Evolutionary conservation across 176 grass and related monocot genomes (phyloP).

Genomic region (Typha latifolia): DNA sequence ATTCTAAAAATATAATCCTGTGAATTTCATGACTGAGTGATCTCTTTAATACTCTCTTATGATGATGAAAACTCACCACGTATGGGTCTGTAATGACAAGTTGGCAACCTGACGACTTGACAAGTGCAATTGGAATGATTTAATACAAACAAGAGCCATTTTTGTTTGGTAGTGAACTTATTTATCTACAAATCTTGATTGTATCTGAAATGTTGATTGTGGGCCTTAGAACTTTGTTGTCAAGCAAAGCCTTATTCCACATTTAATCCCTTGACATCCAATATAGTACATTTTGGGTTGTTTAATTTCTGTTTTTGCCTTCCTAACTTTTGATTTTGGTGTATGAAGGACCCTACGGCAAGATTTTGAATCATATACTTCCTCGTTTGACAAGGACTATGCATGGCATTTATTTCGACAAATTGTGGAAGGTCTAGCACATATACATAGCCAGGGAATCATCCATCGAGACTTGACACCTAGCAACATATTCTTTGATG

Average conservation of each 20-base stretch:
- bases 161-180: too few relatives aligned
- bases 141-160: too few relatives aligned
- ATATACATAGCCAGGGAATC: slow-evolving; percentile 98
- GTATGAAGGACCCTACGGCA: slow-evolving; percentile 66
- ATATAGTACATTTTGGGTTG: background rate
- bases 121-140: too few relatives aligned
- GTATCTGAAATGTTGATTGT: background rate
- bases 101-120: too few relatives aligned
- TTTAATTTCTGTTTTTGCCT: background rate
- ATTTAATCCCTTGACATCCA: background rate
- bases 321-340: slow-evolving; percentile 17
- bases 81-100: too few relatives aligned
- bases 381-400: slow-evolving; percentile 64
- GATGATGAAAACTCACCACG: too few relatives aligned
- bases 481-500: slow-evolving; percentile 98
- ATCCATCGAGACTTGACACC: slow-evolving; percentile 95
- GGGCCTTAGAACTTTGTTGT: background rate
- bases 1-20: too few relatives aligned
- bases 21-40: too few relatives aligned
- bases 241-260: background rate
- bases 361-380: slow-evolving; percentile 73
- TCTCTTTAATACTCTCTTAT: too few relatives aligned
- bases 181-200: background rate
- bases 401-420: slow-evolving; percentile 90
- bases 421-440: slow-evolving; percentile 92